Conservation (phyloP, 352 stramenopile genomes). For the Phytopythium mirpurense region DNA sequence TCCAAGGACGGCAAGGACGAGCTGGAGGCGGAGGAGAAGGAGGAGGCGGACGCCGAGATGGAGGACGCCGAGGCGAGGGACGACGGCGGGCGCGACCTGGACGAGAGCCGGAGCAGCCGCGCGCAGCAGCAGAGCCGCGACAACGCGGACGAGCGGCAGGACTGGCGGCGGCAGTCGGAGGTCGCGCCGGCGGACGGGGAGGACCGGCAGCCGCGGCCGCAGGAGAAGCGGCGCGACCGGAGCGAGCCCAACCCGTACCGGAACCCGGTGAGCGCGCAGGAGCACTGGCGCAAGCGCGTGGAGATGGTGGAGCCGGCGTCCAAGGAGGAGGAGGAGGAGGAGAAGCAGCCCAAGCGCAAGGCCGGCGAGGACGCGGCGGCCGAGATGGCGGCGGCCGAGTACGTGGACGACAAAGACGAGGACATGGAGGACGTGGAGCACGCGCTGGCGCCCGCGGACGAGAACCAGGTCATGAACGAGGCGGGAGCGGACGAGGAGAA, state of each 20-base stretch:
- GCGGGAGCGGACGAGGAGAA: slow-evolving; percentile 44
- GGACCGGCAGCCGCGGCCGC: slow-evolving; percentile 25
- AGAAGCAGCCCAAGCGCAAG: slow-evolving; percentile 19
- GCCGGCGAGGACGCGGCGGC: slow-evolving; percentile 15
- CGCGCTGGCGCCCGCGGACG: slow-evolving; percentile 56
- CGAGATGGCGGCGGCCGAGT: slow-evolving; percentile 57
- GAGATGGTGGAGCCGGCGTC: slow-evolving; percentile 68
- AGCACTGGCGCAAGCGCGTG: slow-evolving; percentile 97
- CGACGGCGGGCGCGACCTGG: slow-evolving; percentile 36
- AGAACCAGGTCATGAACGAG: slow-evolving; percentile 67
- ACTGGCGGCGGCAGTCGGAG: slow-evolving; percentile 53
- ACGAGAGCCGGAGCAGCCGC: slow-evolving; percentile 53
- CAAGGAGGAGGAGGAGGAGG: slow-evolving; percentile 37
- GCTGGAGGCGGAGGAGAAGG: slow-evolving; percentile 46
- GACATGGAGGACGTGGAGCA: slow-evolving; percentile 62
- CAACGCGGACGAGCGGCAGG: slow-evolving; percentile 48
- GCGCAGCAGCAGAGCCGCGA: slow-evolving; percentile 43
- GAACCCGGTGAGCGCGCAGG: slow-evolving; percentile 92
- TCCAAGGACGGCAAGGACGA: slow-evolving; percentile 81
- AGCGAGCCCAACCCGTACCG: slow-evolving; percentile 94
- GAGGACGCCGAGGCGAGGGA: slow-evolving; percentile 22
- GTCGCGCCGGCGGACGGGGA: slow-evolving; percentile 29
- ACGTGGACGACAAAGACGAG: slow-evolving; percentile 58
- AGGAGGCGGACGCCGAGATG: slow-evolving; percentile 37
- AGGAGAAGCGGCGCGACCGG: slow-evolving; percentile 74